Evolutionary conservation across 2,329 filamentous ascomycete genomes (phyloP).

Genomic region (Colletotrichum karsti): DNA sequence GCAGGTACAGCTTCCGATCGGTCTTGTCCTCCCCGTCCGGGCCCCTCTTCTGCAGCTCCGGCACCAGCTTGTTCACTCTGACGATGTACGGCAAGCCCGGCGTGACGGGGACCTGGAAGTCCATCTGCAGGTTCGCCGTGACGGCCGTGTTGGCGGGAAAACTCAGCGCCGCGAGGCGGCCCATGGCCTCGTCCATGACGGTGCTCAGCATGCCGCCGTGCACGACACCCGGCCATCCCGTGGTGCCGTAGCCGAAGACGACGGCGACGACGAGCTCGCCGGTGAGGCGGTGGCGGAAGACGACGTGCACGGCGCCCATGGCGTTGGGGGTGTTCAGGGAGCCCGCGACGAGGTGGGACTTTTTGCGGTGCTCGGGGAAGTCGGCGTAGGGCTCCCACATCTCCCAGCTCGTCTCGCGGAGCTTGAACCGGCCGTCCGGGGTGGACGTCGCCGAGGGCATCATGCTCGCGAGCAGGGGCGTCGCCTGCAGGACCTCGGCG

Average conservation of each 20-base stretch:
- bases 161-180: slow-evolving; percentile 27
- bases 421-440: background rate
- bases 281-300: slow-evolving; percentile 39
- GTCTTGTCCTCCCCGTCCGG: slow-evolving; percentile 21
- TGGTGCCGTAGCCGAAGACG: slow-evolving; percentile 41
- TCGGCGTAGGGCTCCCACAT: slow-evolving; percentile 18
- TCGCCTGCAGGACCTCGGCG: background rate
- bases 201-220: slow-evolving; percentile 48
- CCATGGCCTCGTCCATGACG: slow-evolving; percentile 48
- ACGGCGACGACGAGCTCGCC: slow-evolving; percentile 40
- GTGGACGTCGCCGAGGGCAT: background rate
- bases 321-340: slow-evolving; percentile 38
- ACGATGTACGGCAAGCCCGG: slow-evolving; percentile 20
- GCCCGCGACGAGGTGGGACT: slow-evolving; percentile 43
- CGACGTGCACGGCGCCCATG: slow-evolving; percentile 42
- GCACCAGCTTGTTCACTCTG: slow-evolving; percentile 5
- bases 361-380: background rate
- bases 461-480: slow-evolving; percentile 6
- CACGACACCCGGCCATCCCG: slow-evolving; percentile 40
- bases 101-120: slow-evolving; percentile 17
- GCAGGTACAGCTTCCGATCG: slow-evolving; percentile 26
- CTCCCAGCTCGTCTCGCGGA: background rate
- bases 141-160: slow-evolving; percentile 24
- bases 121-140: slow-evolving; percentile 18
- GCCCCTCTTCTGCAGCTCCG: slow-evolving; percentile 3